These are phyloP conservation scores for Rosa persica DNA, from an alignment of 306 rosid genomes.

Conservation along the genomic window DNA sequence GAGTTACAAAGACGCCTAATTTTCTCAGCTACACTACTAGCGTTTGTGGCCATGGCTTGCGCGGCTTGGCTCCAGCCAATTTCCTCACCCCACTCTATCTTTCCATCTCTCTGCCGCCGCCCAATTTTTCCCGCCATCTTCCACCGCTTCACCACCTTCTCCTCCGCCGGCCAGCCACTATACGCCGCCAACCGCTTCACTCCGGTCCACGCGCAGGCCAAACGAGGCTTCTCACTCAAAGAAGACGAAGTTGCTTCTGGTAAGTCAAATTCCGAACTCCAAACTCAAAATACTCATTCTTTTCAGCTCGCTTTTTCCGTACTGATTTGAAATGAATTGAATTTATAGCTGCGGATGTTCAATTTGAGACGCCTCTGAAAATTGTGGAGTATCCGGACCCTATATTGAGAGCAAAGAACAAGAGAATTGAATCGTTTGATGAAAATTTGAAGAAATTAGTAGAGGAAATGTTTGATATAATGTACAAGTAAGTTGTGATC, in stretches of 20 bases:
- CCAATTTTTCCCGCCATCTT: constrained; percentile 35
- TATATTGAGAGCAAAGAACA: constrained; percentile 67
- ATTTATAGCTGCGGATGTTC: constrained; percentile 58
- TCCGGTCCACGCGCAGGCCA: constrained; percentile 50
- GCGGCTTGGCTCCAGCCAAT: constrained; percentile 30
- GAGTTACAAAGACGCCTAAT: not conserved
- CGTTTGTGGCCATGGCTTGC: constrained; percentile 46
- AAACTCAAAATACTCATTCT: constrained; percentile 12
- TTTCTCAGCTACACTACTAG: not conserved
- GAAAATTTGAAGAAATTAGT: constrained; percentile 72
- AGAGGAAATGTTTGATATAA: constrained; percentile 81
- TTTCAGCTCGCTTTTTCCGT: not conserved
- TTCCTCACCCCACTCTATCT: constrained; percentile 18
- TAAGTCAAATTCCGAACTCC: constrained; percentile 26
- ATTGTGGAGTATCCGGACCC: constrained; percentile 82
- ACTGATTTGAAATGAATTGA: not conserved
- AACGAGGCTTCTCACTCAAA: constrained; percentile 44
- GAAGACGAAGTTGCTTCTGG: constrained; percentile 64
- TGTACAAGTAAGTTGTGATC: constrained; percentile 67
- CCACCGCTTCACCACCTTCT: constrained; percentile 21
- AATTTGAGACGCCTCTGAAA: constrained; percentile 63
- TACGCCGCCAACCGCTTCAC: constrained; percentile 15
- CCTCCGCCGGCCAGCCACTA: constrained; percentile 27
- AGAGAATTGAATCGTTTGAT: constrained; percentile 62
- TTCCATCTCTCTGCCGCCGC: constrained; percentile 26